A percentile compares a stretch with the other conserved stretches of the same genome.
phyloP scores from a whole-genome alignment of 164 flowering plant genomes.

The Protea cynaroides region DNA sequence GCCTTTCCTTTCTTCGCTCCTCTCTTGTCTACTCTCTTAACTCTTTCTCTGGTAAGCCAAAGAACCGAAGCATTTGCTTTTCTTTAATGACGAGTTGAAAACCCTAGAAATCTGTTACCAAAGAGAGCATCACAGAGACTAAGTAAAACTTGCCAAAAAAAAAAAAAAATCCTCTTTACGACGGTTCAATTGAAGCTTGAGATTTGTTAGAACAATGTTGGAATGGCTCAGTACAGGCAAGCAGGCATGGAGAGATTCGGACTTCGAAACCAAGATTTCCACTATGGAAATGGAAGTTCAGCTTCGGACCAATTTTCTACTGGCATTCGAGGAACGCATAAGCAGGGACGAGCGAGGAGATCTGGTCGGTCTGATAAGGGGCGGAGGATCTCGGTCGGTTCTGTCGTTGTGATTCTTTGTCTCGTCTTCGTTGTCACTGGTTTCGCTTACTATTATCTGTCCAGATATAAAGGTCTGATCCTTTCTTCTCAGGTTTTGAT shows the following conservation, averaged over 20 bases:
- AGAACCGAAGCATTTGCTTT: too few relatives aligned
- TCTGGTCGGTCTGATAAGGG: conserved; percentile 32
- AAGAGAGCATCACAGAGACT: too few relatives aligned
- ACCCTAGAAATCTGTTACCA: too few relatives aligned
- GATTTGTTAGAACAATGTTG: conserved; percentile 27
- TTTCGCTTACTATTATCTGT: conserved; percentile 43
- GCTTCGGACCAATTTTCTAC: conserved; percentile 46
- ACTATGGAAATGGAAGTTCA: conserved; percentile 20
- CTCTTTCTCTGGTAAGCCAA: too few relatives aligned
- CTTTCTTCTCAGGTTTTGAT: neutral
- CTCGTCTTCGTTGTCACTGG: conserved; percentile 46
- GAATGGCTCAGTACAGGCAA: conserved; percentile 89
- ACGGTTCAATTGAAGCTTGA: neutral
- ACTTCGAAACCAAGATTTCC: conserved; percentile 28
- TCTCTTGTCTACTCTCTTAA: too few relatives aligned
- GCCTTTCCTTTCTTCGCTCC: too few relatives aligned
- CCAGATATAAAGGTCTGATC: conserved; percentile 33
- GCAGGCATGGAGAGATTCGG: conserved; percentile 43
- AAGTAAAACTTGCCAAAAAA: too few relatives aligned
- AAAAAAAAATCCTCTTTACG: too few relatives aligned
- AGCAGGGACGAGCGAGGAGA: conserved; percentile 38
- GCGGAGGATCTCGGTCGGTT: conserved; percentile 41
- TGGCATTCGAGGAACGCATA: conserved; percentile 45
- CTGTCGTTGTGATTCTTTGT: conserved; percentile 33
- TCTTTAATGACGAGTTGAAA: too few relatives aligned